Percentiles rank a stretch among this genome's conserved stretches.
phyloP scores from a whole-genome alignment of 768 basidiomycete genomes.

The Sistotremastrum suecicum region DNA sequence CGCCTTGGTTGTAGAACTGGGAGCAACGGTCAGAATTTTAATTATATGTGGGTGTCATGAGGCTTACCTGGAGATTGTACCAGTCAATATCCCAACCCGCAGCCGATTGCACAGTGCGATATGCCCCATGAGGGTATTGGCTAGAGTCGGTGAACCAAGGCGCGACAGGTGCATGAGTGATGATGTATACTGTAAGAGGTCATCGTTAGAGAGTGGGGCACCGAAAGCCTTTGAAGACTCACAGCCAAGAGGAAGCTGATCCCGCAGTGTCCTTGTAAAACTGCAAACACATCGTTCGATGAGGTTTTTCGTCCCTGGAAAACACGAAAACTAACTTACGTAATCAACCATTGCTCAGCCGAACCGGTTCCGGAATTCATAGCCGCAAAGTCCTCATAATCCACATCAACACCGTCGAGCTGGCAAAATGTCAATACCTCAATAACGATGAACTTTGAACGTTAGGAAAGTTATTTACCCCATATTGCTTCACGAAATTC shows the following conservation, averaged over 20 bases:
- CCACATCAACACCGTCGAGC: slow-evolving; percentile 13
- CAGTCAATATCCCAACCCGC: slow-evolving; percentile 53
- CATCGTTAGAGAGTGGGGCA: slow-evolving; percentile 12
- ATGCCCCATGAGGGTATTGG: slow-evolving; percentile 22
- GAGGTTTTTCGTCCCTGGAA: too few relatives aligned
- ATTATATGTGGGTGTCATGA: slow-evolving; percentile 7
- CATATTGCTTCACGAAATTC: slow-evolving; percentile 19
- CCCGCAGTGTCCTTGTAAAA: slow-evolving; percentile 38
- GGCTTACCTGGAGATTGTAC: slow-evolving; percentile 24
- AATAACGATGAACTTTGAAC: slow-evolving; percentile 22
- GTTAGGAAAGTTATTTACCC: too few relatives aligned
- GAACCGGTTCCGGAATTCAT: slow-evolving; percentile 12
- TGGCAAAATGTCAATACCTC: slow-evolving; percentile 1
- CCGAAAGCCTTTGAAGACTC: background rate
- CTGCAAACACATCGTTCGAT: too few relatives aligned
- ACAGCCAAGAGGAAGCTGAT: slow-evolving; percentile 28
- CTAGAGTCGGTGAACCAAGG: background rate
- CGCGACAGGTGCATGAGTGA: too few relatives aligned
- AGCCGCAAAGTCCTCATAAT: slow-evolving; percentile 13
- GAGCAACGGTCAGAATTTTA: slow-evolving; percentile 8
- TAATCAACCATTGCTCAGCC: slow-evolving; percentile 34
- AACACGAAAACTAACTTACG: background rate
- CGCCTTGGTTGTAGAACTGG: slow-evolving; percentile 26
- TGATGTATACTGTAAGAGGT: too few relatives aligned
- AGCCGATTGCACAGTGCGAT: slow-evolving; percentile 34